Evolutionary conservation across 192 early-diverging fungal species (phyloP).

Genomic region (Coemansia sp.): DNA sequence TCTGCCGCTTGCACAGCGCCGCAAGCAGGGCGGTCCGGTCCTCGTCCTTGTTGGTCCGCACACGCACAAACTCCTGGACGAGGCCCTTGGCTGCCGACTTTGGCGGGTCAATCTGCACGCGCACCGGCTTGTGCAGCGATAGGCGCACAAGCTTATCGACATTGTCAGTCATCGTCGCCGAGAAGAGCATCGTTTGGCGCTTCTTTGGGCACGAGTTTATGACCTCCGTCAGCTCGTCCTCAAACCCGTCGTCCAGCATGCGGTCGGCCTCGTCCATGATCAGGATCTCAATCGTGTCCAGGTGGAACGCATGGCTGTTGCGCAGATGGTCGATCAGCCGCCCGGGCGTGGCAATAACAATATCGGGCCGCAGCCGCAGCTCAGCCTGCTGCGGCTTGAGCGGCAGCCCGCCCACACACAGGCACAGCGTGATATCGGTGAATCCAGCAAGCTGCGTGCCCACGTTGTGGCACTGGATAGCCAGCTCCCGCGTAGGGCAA

Average conservation of each 20-base stretch:
- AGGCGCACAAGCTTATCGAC: slow-evolving; percentile 93
- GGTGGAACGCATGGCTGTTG: slow-evolving; percentile 84
- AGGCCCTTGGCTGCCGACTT: slow-evolving; percentile 77
- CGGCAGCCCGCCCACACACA: slow-evolving; percentile 91
- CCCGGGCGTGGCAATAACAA: slow-evolving; percentile 97
- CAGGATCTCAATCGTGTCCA: slow-evolving; percentile 91
- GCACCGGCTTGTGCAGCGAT: slow-evolving; percentile 85
- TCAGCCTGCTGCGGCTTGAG: slow-evolving; percentile 86
- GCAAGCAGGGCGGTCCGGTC: slow-evolving; percentile 83
- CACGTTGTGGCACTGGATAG: slow-evolving; percentile 94
- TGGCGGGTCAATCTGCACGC: slow-evolving; percentile 82
- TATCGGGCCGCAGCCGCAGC: slow-evolving; percentile 80
- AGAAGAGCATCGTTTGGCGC: slow-evolving; percentile 98
- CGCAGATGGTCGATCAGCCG: slow-evolving; percentile 96
- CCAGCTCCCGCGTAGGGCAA: slow-evolving; percentile 97
- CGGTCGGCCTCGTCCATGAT: slow-evolving; percentile 99
- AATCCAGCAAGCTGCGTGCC: slow-evolving; percentile 81
- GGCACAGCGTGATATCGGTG: slow-evolving; percentile 81
- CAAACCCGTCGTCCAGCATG: slow-evolving; percentile 98
- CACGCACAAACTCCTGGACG: slow-evolving; percentile 94
- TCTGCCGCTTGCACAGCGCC: slow-evolving; percentile 79
- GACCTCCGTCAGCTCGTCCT: slow-evolving; percentile 94
- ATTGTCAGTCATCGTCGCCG: slow-evolving; percentile 99
- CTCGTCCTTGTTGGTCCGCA: slow-evolving; percentile 80
- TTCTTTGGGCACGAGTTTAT: slow-evolving; percentile 80